Evolutionary conservation across 2,329 filamentous ascomycete species (phyloP), one percentile per base, ranked within the genome.

Genomic region (Aspergillus bombycis): DNA sequence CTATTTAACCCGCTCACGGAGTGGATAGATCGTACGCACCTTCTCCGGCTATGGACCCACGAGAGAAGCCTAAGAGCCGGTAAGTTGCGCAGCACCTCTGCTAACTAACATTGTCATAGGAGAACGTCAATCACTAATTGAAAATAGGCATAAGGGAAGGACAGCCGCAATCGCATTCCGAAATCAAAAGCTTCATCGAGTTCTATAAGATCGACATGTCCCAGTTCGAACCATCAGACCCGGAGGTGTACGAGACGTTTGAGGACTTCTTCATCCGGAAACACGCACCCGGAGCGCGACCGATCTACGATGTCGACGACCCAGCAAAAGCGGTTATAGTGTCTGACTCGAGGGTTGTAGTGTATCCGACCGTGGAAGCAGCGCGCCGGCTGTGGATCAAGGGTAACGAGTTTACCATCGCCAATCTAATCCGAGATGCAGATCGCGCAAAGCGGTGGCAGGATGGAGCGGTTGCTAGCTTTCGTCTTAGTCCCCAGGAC

Each of bases 401-500:
- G 63, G 80, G 80, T 2, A 70, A 67, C n/a, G 71, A 80, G 45
- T 83, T 83, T 65, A 78, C 74, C 8, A 76, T 83, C 52, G 70
- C 73, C 12, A 77, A 77, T 52, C 70, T 83, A 1, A 69, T 81
- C 77, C 0, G 76, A 74, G 6, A 62, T 67, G n/a, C 62, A 66
- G 28, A 82, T 78, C 61, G 68, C 68, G 52, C 52, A n/a, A 36
- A 54, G 3, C 3, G 30, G 10, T 36, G 52, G 30, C n/a, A 21
- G 6, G 71, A 77, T 19, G 78, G 74, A 0, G 70, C 76, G 0
- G 70, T 82, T 10, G 80, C 79, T 6, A 80, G 78, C 60, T 81
- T 80, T 61, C 74, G 78, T 5, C 68, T 83, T 2, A 77, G 74
- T 30, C 79, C 79, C 12, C 80, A 82, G 71, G 80, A 82, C 66